Evolutionary conservation across 208 protist genomes (phyloP).

Genomic region (Leishmania guyanensis): DNA sequence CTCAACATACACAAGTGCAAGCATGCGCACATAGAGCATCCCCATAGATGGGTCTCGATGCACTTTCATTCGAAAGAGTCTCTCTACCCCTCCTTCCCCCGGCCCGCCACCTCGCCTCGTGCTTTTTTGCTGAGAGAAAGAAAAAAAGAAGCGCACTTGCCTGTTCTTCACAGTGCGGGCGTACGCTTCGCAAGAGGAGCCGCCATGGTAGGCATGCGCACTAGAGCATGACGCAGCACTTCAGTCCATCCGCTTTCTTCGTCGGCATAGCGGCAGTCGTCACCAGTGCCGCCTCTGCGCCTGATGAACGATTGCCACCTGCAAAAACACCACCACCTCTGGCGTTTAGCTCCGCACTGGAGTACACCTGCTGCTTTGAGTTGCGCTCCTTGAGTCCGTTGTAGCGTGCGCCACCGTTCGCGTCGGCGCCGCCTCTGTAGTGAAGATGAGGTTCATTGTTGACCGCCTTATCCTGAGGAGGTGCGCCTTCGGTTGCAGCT

Average conservation of each 20-base stretch:
- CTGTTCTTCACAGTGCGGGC: background rate
- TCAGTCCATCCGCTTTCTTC: conserved; percentile 5
- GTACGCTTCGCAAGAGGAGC: background rate
- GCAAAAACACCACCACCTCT: background rate
- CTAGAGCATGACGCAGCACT: conserved; percentile 30
- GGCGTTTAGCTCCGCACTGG: background rate
- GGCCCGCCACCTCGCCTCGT: background rate
- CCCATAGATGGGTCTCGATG: background rate
- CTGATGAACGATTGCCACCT: background rate
- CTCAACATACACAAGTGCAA: background rate
- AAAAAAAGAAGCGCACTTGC: conserved; percentile 5
- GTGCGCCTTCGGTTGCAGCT: background rate
- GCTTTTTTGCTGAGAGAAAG: background rate
- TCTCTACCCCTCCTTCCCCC: background rate
- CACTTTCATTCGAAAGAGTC: background rate
- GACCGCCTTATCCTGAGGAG: background rate
- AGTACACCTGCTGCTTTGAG: background rate
- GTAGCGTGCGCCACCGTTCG: background rate
- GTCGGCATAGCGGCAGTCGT: background rate
- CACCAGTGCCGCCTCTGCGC: background rate
- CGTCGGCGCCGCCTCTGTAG: background rate
- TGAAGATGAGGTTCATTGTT: background rate
- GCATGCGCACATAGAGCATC: background rate
- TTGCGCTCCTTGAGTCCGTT: too few relatives aligned
- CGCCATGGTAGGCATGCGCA: background rate